Evolutionary conservation across 768 basidiomycete species (phyloP), one percentile per base, ranked within the genome.

Genomic region (Tricholoma furcatifolium): DNA sequence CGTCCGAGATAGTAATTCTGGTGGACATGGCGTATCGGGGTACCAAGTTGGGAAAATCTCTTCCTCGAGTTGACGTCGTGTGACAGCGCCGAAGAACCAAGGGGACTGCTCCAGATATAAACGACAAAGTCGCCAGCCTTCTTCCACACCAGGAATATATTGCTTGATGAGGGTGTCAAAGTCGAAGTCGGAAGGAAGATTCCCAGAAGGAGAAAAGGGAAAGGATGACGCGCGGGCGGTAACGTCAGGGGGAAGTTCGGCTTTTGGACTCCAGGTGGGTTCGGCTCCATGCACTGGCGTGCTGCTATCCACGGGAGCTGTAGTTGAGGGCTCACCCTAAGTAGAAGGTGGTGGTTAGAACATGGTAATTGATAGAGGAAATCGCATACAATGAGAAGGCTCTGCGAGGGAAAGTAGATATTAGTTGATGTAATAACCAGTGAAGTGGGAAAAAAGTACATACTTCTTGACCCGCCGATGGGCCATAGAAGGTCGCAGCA

Each of bases 41-140:
- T 85, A 88, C 82, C 83, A 87, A 39, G 80, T 58, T 14, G 85
- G 85, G n/a, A 87, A 69, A 15, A 82, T 67, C 54, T 87, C 84
- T 51, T 86, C 81, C n/a, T 80, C 66, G 8, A 87, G 67, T 55
- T 91, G 87, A 14, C 71, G 72, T 40, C 75, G 72, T 2, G 83
- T 83, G 34, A 90, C 80, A 2, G 87, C 83, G 18, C 87, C 84
- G 53, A 87, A 88, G 63, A 89, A 88, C 88, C 88, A 91, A 0
- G 85, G 84, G 2, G 87, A 85, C 61, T 87, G 83, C n/a, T 84
- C 83, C 36, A 89, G 76, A 65, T 90, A 91, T 11, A 87, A 73
- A n/a, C 82, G 77, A 58, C 77, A 78, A 31, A 91, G 74, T 30
- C 80, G 76, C 41, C 67, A 71, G 0, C 84, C 82, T 34, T 85